These are phyloP conservation scores for Dioszegia crocea DNA, from an alignment of 768 basidiomycete species.

Conservation along the genomic window DNA sequence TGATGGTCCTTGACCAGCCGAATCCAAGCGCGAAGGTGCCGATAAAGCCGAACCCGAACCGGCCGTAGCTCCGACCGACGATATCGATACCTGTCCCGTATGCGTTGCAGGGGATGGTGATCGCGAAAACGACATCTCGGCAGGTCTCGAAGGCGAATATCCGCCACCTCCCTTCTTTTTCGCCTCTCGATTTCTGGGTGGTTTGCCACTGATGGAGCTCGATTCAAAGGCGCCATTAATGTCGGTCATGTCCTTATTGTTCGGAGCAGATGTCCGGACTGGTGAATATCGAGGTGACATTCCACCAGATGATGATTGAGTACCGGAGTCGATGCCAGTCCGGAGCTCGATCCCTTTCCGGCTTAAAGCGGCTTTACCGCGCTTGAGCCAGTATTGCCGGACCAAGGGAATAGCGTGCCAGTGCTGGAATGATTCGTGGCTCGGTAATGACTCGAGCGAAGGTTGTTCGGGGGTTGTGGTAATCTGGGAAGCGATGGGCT, in stretches of 20 bases:
- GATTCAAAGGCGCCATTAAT: not conserved
- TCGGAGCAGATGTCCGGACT: not conserved
- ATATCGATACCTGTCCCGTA: too few relatives aligned
- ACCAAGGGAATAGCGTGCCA: conserved; percentile 26
- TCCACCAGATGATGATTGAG: not conserved
- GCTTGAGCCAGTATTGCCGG: conserved; percentile 22
- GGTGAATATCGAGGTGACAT: not conserved
- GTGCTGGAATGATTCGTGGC: conserved; percentile 27
- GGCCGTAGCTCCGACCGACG: too few relatives aligned
- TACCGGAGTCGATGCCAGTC: conserved; percentile 14
- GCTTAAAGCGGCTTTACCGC: conserved; percentile 26
- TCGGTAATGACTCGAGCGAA: conserved; percentile 15
- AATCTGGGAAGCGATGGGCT: not conserved
- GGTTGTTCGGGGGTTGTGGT: not conserved
- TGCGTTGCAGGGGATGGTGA: not conserved
- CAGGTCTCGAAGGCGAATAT: not conserved
- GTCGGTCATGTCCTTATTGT: too few relatives aligned
- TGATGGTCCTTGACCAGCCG: too few relatives aligned
- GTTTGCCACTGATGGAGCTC: not conserved
- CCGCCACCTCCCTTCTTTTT: not conserved
- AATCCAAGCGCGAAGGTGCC: not conserved
- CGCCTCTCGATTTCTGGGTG: not conserved
- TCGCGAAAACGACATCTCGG: not conserved
- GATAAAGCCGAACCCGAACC: not conserved
- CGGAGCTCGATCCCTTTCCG: conserved; percentile 24